Conservation (phyloP, 148 eudicot species). For the Chenopodium berlandieri region DNA sequence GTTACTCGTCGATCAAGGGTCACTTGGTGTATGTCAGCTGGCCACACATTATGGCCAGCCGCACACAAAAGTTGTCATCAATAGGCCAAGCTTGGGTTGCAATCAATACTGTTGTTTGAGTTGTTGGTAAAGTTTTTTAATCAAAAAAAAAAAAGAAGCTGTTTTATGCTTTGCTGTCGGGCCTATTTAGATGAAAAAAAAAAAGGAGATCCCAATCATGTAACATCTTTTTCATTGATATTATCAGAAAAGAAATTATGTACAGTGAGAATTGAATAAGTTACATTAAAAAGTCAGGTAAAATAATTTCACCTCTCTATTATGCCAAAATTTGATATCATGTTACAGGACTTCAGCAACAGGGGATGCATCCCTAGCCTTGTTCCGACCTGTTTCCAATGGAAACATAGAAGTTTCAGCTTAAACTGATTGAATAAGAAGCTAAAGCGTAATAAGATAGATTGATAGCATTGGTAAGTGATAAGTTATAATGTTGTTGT, state of each 20-base stretch:
- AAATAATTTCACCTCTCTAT: neutral
- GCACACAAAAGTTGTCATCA: too few species aligned
- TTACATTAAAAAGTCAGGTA: neutral
- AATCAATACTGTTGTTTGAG: too few species aligned
- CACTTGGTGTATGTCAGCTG: too few species aligned
- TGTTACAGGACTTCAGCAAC: slow-evolving; percentile 15
- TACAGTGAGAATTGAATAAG: neutral
- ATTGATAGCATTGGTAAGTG: neutral
- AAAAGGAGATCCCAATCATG: neutral
- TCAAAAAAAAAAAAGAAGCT: neutral
- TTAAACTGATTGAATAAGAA: neutral
- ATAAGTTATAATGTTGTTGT: neutral
- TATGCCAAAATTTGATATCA: neutral
- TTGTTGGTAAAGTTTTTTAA: too few species aligned
- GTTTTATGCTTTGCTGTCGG: neutral
- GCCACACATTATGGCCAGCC: too few species aligned
- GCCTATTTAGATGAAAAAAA: too few species aligned
- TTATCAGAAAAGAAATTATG: neutral
- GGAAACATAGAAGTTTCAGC: neutral
- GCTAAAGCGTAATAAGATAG: neutral
- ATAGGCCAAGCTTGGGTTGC: too few species aligned
- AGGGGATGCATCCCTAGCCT: slow-evolving; percentile 8
- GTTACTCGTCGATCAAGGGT: too few species aligned
- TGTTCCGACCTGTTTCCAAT: slow-evolving; percentile 14
- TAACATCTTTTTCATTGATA: neutral